Conservation (phyloP, 306 rosid species). For the Castanea mollissima region DNA sequence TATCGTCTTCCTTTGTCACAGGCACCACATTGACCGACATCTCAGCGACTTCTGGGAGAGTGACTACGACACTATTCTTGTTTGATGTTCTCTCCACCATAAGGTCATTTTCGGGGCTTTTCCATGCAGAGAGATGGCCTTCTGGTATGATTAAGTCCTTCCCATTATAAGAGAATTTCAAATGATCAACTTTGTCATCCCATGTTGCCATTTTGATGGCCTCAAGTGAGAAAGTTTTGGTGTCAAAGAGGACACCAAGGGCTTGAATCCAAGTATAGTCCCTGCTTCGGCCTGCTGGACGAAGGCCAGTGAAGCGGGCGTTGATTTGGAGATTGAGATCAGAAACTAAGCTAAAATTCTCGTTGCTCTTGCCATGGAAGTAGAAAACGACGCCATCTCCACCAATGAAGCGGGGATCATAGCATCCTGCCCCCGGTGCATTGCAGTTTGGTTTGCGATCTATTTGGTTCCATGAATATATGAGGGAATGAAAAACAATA, state of each 20-base stretch:
- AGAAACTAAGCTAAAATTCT: conserved; percentile 70
- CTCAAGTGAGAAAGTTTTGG: conserved; percentile 53
- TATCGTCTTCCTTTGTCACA: conserved; percentile 72
- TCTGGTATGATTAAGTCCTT: conserved; percentile 49
- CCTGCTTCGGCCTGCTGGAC: conserved; percentile 55
- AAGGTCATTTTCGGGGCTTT: conserved; percentile 29
- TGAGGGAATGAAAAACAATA: not conserved
- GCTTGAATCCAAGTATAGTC: conserved; percentile 93
- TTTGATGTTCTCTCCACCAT: conserved; percentile 62
- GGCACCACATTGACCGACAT: conserved; percentile 70
- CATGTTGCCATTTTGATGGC: conserved; percentile 52
- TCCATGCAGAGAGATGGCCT: conserved; percentile 52
- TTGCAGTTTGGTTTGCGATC: conserved; percentile 68
- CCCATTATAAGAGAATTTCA: conserved; percentile 53
- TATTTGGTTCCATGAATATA: not conserved
- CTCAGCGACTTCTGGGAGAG: conserved; percentile 53
- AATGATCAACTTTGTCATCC: conserved; percentile 49
- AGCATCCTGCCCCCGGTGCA: conserved; percentile 76
- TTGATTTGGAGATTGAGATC: conserved; percentile 67
- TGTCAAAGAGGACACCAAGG: conserved; percentile 58
- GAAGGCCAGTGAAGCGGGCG: conserved; percentile 69
- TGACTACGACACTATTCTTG: conserved; percentile 52
- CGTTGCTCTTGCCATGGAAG: conserved; percentile 72
- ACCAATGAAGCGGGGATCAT: conserved; percentile 84
- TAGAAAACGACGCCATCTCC: conserved; percentile 79